Conservation (phyloP, 371 early-diverging fungal species). For the Apophysomyces ossiformis region DNA sequence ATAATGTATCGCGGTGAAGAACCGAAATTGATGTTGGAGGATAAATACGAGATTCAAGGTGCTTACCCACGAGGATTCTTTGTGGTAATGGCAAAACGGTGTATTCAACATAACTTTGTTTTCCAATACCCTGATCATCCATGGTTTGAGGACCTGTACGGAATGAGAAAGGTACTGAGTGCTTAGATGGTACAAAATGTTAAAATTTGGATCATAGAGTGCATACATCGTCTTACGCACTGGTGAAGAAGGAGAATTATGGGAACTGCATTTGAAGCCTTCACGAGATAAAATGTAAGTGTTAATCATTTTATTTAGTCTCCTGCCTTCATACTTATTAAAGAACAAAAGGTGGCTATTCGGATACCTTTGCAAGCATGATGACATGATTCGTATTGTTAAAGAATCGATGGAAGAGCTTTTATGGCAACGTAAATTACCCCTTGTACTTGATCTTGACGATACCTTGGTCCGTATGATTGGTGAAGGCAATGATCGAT, state of each 20-base stretch:
- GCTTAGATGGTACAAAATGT: not conserved
- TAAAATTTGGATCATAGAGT: slow-evolving; percentile 35
- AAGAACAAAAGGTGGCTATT: slow-evolving; percentile 52
- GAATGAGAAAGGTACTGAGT: slow-evolving; percentile 43
- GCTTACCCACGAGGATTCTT: slow-evolving; percentile 69
- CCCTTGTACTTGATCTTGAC: slow-evolving; percentile 80
- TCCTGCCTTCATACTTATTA: not conserved
- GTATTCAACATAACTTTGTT: slow-evolving; percentile 62
- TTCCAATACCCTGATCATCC: slow-evolving; percentile 66
- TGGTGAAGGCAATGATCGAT: slow-evolving; percentile 67
- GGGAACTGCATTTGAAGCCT: slow-evolving; percentile 78
- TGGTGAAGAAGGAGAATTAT: slow-evolving; percentile 50
- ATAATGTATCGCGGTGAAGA: slow-evolving; percentile 39
- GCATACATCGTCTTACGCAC: slow-evolving; percentile 57
- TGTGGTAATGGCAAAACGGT: slow-evolving; percentile 59
- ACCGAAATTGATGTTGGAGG: slow-evolving; percentile 57
- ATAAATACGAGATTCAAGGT: slow-evolving; percentile 56
- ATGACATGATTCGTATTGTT: slow-evolving; percentile 59
- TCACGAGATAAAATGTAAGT: slow-evolving; percentile 65
- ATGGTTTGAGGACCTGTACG: slow-evolving; percentile 55
- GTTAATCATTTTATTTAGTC: not conserved
- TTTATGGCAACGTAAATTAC: slow-evolving; percentile 57
- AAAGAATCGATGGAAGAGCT: slow-evolving; percentile 52
- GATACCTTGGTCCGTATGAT: slow-evolving; percentile 80
- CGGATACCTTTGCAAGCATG: slow-evolving; percentile 69